Evolutionary conservation across 345 rosid genomes (phyloP).

Genomic region (Moringa oleifera): DNA sequence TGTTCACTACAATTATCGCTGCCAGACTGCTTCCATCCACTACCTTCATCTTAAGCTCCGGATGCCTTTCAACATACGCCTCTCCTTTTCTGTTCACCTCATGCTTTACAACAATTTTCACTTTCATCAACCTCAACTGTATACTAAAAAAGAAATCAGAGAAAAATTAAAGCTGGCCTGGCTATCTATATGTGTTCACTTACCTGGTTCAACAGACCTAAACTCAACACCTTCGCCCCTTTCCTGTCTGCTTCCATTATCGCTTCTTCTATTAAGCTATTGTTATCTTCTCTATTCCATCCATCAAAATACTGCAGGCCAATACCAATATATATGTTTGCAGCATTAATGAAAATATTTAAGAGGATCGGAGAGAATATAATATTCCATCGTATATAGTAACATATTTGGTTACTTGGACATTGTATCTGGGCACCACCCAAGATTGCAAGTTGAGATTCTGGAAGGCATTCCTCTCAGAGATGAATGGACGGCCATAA

Average conservation of each 20-base stretch:
- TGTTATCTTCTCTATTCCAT: slow-evolving; percentile 32
- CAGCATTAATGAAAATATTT: not conserved
- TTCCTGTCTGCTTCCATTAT: slow-evolving; percentile 32
- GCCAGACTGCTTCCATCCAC: slow-evolving; percentile 44
- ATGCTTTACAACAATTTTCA: not conserved
- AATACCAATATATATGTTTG: too few relatives aligned
- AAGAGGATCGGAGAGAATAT: too few relatives aligned
- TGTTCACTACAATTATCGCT: slow-evolving; percentile 30
- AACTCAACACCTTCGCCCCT: slow-evolving; percentile 37
- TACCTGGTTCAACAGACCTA: slow-evolving; percentile 43
- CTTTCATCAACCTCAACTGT: not conserved
- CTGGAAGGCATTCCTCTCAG: slow-evolving; percentile 27
- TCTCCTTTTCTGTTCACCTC: slow-evolving; percentile 39
- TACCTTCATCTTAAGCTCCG: slow-evolving; percentile 21
- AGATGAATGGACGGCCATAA: slow-evolving; percentile 17
- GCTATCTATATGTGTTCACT: too few relatives aligned
- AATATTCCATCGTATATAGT: not conserved
- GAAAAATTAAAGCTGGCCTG: too few relatives aligned
- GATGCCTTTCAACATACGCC: slow-evolving; percentile 31
- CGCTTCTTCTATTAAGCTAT: slow-evolving; percentile 35
- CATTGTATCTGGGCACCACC: slow-evolving; percentile 28
- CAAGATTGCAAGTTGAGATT: slow-evolving; percentile 31
- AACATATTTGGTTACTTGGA: slow-evolving; percentile 10
- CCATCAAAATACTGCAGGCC: slow-evolving; percentile 26
- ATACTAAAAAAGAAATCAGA: not conserved